Evolutionary conservation across 805 yeast genomes (phyloP), one percentile per base, ranked within the genome.

Genomic region (Kluyveromyces siamensis): DNA sequence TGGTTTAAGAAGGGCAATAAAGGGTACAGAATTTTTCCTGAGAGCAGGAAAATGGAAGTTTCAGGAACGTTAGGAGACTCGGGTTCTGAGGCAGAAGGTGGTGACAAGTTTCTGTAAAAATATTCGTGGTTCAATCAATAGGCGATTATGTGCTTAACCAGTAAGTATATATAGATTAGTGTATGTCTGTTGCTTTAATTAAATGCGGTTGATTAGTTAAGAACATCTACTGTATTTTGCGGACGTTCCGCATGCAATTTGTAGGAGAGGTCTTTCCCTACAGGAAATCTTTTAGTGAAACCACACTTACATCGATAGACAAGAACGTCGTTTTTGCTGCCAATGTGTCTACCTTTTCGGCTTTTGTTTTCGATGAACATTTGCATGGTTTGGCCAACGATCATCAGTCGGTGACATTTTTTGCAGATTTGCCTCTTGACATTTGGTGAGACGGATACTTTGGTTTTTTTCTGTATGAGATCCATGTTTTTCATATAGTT

Each of bases 401-500:
- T 57, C 51, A 76, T 66, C 9, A 75, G 51, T 8, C 79, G 62
- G 41, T 75, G 66, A 63, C 96, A 88, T 37, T 66, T 67, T 56
- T 86, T 87, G 65, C 96, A 88, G 14, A 82, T 59, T 0, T 75
- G 71, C 54, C 95, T 71, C 63, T 88, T 88, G 10, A 87, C 53
- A 36, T 67, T 65, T 0, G 90, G 89, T 38, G 84, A 74, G 27
- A 84, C 60, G 52, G 83, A 76, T 18, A 82, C 60, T 16, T 85
- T 90, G 1, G 81, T 76, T 57, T 82, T 84, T 59, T 83, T 82
- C 8, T 87, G 75, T 8, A 86, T 83, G 8, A 77, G 56, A 48
- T 76, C 81, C 65, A 84, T 66, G 37, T 76, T 77, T 45, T 76
- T 70, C 18, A 76, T 65, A 57, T 80, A 80, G 47, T 72, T 69